These are phyloP conservation scores for Phytopythium montanum DNA, from an alignment of 352 stramenopile species.

Conservation along the genomic window DNA sequence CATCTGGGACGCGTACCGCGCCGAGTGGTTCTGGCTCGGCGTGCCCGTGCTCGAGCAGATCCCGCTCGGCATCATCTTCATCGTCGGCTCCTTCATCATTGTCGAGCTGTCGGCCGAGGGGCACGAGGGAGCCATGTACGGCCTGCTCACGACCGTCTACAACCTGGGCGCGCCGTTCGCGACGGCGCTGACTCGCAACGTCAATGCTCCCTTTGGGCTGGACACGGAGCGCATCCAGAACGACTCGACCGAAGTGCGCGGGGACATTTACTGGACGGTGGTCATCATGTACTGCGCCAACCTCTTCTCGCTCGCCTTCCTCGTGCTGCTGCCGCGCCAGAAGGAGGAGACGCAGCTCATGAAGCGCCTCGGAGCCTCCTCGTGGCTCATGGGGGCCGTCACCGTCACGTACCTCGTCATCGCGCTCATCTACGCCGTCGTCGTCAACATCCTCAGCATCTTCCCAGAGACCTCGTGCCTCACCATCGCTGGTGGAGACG, in stretches of 20 bases:
- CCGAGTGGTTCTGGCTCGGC: constrained; percentile 48
- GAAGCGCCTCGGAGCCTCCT: constrained; percentile 55
- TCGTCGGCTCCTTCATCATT: constrained; percentile 52
- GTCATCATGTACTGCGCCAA: constrained; percentile 53
- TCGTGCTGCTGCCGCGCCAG: constrained; percentile 57
- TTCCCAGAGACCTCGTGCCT: constrained; percentile 51
- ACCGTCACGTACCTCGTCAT: constrained; percentile 41
- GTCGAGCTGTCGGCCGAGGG: constrained; percentile 55
- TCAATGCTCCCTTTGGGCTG: constrained; percentile 38
- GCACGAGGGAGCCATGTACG: constrained; percentile 61
- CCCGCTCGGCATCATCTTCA: constrained; percentile 48
- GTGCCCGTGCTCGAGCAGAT: constrained; percentile 44
- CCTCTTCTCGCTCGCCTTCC: constrained; percentile 42
- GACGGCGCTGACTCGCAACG: constrained; percentile 32
- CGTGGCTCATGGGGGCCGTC: constrained; percentile 40
- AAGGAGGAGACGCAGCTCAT: constrained; percentile 64
- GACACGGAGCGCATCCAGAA: constrained; percentile 47
- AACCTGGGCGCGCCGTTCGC: constrained; percentile 50
- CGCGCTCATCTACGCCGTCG: constrained; percentile 46
- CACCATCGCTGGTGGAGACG: constrained; percentile 47
- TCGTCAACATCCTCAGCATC: constrained; percentile 59
- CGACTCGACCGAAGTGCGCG: constrained; percentile 36
- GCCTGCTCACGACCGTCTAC: constrained; percentile 56
- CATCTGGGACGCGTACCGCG: constrained; percentile 47
- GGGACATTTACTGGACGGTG: constrained; percentile 45